Conservation (phyloP, 2,329 filamentous ascomycete genomes). For the Lomentospora prolificans region DNA sequence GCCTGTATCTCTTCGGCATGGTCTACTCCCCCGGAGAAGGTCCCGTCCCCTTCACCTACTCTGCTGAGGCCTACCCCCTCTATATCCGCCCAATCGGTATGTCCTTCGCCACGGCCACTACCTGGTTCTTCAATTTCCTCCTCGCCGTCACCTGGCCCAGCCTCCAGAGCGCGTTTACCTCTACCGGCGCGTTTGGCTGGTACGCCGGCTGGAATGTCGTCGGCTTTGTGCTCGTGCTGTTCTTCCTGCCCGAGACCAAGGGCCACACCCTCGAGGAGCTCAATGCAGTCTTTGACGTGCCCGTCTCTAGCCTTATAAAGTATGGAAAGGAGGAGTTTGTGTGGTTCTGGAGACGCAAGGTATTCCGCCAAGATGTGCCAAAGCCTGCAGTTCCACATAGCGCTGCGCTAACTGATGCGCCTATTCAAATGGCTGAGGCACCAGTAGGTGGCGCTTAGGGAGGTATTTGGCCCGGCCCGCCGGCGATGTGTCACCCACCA, state of each 20-base stretch:
- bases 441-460: neutral
- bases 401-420: neutral
- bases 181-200: conserved; percentile 38
- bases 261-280: conserved; percentile 35
- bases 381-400: conserved; percentile 5
- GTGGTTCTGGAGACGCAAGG: conserved; percentile 2
- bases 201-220: conserved; percentile 39
- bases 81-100: conserved; percentile 54
- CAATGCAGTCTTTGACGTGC: conserved; percentile 22
- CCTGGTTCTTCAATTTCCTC: conserved; percentile 33
- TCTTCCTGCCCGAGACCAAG: conserved; percentile 34
- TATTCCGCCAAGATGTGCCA: conserved; percentile 3
- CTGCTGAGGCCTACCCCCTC: conserved; percentile 55
- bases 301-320: neutral
- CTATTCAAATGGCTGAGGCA: neutral
- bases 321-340: conserved; percentile 5
- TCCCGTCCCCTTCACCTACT: conserved; percentile 56
- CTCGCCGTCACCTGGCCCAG: conserved; percentile 36
- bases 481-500: neutral
- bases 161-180: conserved; percentile 31
- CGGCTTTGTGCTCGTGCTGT: conserved; percentile 32
- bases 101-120: conserved; percentile 45
- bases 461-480: neutral
- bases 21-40: conserved; percentile 52
- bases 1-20: conserved; percentile 39